Evolutionary conservation across 805 yeast species (phyloP).

Genomic region (Lachancea sp.): DNA sequence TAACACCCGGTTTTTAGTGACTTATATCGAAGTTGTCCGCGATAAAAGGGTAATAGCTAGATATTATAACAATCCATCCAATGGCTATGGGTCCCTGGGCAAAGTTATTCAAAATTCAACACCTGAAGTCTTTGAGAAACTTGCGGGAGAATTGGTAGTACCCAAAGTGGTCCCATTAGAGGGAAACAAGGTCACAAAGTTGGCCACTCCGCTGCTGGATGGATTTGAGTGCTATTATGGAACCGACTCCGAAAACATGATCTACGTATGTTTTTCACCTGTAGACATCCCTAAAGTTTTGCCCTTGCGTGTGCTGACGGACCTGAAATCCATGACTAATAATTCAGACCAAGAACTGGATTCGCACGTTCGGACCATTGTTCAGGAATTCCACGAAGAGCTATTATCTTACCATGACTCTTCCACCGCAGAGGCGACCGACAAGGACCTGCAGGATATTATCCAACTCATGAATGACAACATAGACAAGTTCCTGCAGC

Average conservation of each 20-base stretch:
- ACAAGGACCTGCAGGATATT: conserved; percentile 28
- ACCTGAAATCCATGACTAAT: conserved; percentile 21
- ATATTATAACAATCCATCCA: conserved; percentile 18
- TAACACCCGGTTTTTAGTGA: conserved; percentile 14
- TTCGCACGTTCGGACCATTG: conserved; percentile 22
- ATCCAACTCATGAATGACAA: conserved; percentile 35
- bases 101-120: conserved; percentile 7
- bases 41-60: conserved; percentile 20
- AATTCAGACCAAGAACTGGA: conserved; percentile 22
- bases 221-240: conserved; percentile 33
- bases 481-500: conserved; percentile 46
- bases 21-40: conserved; percentile 27
- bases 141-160: conserved; percentile 27
- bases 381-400: conserved; percentile 29
- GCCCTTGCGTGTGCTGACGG: conserved; percentile 31
- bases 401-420: conserved; percentile 18
- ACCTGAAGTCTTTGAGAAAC: conserved; percentile 22
- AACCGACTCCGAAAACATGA: conserved; percentile 16
- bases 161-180: conserved; percentile 27
- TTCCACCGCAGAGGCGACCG: conserved; percentile 22
- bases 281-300: conserved; percentile 26
- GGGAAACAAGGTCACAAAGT: conserved; percentile 32
- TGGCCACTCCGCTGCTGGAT: conserved; percentile 27
- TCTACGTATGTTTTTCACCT: conserved; percentile 26
- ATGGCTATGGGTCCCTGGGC: conserved; percentile 22